phyloP scores from a whole-genome alignment of 2,329 filamentous ascomycete genomes.

The Ophiostoma tasmaniense region DNA sequence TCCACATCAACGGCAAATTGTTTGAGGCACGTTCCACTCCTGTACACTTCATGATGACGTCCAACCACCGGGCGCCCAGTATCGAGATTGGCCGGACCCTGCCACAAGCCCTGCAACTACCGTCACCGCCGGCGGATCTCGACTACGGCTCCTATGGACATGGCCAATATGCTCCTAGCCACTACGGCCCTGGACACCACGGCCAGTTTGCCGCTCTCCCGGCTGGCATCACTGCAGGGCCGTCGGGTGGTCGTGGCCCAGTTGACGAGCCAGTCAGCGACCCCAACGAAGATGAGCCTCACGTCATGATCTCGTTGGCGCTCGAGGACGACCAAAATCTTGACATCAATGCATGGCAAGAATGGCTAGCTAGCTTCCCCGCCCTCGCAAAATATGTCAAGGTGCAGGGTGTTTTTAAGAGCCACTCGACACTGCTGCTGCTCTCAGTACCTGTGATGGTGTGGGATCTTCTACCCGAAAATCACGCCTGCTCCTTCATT shows the following conservation, averaged over 20 bases:
- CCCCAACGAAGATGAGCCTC: slow-evolving; percentile 47
- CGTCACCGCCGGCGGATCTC: slow-evolving; percentile 30
- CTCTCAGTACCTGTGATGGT: slow-evolving; percentile 51
- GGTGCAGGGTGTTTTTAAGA: slow-evolving; percentile 53
- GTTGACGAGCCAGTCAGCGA: slow-evolving; percentile 26
- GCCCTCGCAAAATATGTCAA: slow-evolving; percentile 52
- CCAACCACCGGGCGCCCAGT: slow-evolving; percentile 49
- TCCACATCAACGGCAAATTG: slow-evolving; percentile 48
- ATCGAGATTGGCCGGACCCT: slow-evolving; percentile 44
- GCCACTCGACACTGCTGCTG: slow-evolving; percentile 50
- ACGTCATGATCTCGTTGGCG: slow-evolving; percentile 53
- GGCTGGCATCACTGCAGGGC: background rate
- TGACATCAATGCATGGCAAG: slow-evolving; percentile 51
- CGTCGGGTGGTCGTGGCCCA: slow-evolving; percentile 20
- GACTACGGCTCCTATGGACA: slow-evolving; percentile 17
- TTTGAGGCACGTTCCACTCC: slow-evolving; percentile 52
- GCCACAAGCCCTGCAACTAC: slow-evolving; percentile 28
- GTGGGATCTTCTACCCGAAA: slow-evolving; percentile 51
- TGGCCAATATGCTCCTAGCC: slow-evolving; percentile 1
- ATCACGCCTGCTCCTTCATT: slow-evolving; percentile 49
- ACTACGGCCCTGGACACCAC: background rate
- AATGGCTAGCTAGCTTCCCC: slow-evolving; percentile 48
- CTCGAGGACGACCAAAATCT: slow-evolving; percentile 49
- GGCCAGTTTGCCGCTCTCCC: background rate
- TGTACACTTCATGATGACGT: slow-evolving; percentile 56